Evolutionary conservation across 208 protist species (phyloP), one percentile per base, ranked within the genome.

Genomic region (Leishmania guyanensis): DNA sequence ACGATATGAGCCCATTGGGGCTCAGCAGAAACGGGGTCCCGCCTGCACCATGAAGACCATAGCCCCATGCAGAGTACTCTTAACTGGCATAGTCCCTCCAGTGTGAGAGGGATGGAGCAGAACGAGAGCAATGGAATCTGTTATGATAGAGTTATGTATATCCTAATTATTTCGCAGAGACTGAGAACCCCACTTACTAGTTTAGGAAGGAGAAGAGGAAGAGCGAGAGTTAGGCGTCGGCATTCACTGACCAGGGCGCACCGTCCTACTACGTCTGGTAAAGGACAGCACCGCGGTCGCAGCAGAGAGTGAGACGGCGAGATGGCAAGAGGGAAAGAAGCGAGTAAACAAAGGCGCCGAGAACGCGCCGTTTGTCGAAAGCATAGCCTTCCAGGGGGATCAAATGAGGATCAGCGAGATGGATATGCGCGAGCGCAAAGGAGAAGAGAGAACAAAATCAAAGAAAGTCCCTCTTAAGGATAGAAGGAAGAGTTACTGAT

Each of bases 261-360:
- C 29, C 5, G 53, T 66, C 36, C 43, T 26, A 5, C 6, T 10
- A 70, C 12, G 17, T 8, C 0, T 26, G 62, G 29, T 10, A 26
- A 70, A 20, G 17, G 36, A 36, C 65, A 70, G 36, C 10, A 26
- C 36, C 65, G 16, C 36, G 36, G 36, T 70, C 65, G 65, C n/a
- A 46, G 65, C 29, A 46, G 68, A 79, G 53, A 71, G 60, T 17
- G n/a, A 79, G 60, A 36, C 60, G 60, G 60, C 26, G 26, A 26
- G 50, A 66, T 51, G 36, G 58, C 33, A 3, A 53, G 68, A 68
- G 53, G 14, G 1, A 43, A 22, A n/a, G 33, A 43, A 46, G 33
- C 3, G 33, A 50, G 68, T 14, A 29, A 50, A 29, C 53, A 48
- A 70, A 39, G 36, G 36, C 65, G 5, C 36, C 46, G 33, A 10